phyloP scores from a whole-genome alignment of 2,329 filamentous ascomycete species.

The Epichloe sp. region DNA sequence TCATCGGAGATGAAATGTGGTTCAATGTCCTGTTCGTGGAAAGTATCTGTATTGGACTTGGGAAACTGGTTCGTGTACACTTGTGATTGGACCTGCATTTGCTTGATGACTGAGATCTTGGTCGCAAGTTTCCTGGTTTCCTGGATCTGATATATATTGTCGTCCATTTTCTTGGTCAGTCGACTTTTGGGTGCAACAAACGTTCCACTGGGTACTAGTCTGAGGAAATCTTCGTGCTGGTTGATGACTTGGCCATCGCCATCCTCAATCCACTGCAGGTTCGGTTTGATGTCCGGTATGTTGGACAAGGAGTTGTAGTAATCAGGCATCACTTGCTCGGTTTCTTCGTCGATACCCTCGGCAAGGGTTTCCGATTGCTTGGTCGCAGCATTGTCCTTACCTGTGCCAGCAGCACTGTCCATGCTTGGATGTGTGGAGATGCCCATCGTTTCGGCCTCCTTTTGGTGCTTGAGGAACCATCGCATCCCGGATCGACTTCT shows the following conservation, averaged over 20 bases:
- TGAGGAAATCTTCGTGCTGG: conserved; percentile 72
- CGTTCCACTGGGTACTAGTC: conserved; percentile 58
- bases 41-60: conserved; percentile 85
- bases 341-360: conserved; percentile 86
- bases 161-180: conserved; percentile 68
- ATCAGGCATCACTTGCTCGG: conserved; percentile 75
- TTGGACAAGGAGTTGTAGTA: conserved; percentile 85
- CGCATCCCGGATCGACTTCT: conserved; percentile 82
- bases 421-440: conserved; percentile 23
- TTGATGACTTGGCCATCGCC: conserved; percentile 80
- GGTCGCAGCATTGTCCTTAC: conserved; percentile 31
- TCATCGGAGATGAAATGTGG: conserved; percentile 84
- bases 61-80: conserved; percentile 98
- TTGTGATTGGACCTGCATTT: conserved; percentile 98
- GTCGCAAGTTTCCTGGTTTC: conserved; percentile 91
- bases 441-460: conserved; percentile 46
- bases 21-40: conserved; percentile 73
- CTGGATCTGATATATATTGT: conserved; percentile 89
- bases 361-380: conserved; percentile 63
- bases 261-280: conserved; percentile 80
- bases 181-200: conserved; percentile 66
- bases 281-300: conserved; percentile 70
- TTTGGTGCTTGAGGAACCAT: conserved; percentile 68
- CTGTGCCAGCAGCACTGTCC: conserved; percentile 24
- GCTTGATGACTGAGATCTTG: conserved; percentile 95